Conservation (phyloP, 1,284 basidiomycete species). For the Ceratobasidium sp. region DNA sequence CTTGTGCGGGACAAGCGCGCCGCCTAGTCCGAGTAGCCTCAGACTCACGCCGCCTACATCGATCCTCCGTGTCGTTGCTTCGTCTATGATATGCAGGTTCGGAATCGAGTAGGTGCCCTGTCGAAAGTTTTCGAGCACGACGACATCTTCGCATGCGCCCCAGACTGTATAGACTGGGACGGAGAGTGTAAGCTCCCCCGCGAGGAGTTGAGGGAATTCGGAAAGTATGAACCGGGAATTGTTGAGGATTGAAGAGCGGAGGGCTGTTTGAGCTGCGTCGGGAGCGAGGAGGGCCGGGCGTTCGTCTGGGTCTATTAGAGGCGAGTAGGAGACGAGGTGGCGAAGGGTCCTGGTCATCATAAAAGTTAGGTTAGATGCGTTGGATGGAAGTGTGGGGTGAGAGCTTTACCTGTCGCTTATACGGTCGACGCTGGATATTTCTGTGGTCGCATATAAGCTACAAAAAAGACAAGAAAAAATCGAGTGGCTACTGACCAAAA, state of each 20-base stretch:
- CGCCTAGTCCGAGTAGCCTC: slow-evolving; percentile 93
- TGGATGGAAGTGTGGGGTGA: not conserved
- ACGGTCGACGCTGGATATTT: slow-evolving; percentile 83
- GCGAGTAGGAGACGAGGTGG: slow-evolving; percentile 97
- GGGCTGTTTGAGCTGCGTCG: slow-evolving; percentile 67
- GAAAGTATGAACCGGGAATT: slow-evolving; percentile 79
- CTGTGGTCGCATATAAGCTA: slow-evolving; percentile 59
- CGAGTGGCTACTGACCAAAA: slow-evolving; percentile 68
- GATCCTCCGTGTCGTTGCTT: slow-evolving; percentile 91
- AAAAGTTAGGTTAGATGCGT: slow-evolving; percentile 24
- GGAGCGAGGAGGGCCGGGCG: slow-evolving; percentile 82
- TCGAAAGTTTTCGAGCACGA: slow-evolving; percentile 93
- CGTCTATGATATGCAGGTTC: slow-evolving; percentile 93
- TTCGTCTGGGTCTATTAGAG: slow-evolving; percentile 88
- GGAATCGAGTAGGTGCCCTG: slow-evolving; percentile 84
- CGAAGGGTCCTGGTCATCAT: slow-evolving; percentile 75
- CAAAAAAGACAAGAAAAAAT: too few species aligned
- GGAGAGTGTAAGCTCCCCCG: slow-evolving; percentile 88
- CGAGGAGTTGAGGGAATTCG: slow-evolving; percentile 93
- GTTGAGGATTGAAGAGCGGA: slow-evolving; percentile 71
- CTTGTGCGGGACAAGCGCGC: slow-evolving; percentile 96
- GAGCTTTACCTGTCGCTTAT: slow-evolving; percentile 84
- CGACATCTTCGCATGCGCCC: slow-evolving; percentile 97
- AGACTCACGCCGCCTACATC: slow-evolving; percentile 95
- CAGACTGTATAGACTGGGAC: slow-evolving; percentile 97